These are phyloP conservation scores for Ailanthus altissimus DNA, from an alignment of 345 rosid species.

Conservation along the genomic window DNA sequence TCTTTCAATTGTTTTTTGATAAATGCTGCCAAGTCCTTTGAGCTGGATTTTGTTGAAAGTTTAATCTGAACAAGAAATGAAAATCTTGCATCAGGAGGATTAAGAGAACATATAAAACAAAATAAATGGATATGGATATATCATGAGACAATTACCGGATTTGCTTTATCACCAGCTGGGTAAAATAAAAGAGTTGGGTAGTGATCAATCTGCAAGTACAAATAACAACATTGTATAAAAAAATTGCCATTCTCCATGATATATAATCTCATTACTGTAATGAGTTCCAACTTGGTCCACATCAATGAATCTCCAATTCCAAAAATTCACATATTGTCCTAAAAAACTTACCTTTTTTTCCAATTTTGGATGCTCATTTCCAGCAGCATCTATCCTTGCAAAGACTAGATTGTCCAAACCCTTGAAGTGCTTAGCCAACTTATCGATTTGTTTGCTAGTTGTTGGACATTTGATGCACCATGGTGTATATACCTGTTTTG, in stretches of 20 bases:
- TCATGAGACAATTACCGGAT: constrained; percentile 49
- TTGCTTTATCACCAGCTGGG: constrained; percentile 58
- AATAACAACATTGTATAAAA: neutral
- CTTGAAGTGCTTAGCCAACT: constrained; percentile 88
- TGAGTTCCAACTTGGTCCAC: neutral
- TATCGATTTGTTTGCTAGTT: constrained; percentile 69
- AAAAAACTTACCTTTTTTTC: constrained; percentile 39
- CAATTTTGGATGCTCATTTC: constrained; percentile 78
- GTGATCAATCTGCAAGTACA: constrained; percentile 57
- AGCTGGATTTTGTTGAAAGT: constrained; percentile 54
- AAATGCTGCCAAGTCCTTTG: constrained; percentile 54
- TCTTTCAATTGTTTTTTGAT: constrained; percentile 49
- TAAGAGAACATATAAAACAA: neutral
- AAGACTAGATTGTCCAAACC: constrained; percentile 56
- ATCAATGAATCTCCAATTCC: neutral
- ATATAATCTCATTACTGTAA: neutral
- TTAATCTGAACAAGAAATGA: constrained; percentile 45
- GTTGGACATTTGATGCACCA: constrained; percentile 83
- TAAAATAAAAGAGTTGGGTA: constrained; percentile 69
- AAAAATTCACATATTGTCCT: neutral
- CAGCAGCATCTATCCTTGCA: constrained; percentile 85
- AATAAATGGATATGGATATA: neutral
- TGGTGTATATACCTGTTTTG: constrained; percentile 68
- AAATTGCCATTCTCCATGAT: neutral
- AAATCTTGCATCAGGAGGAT: constrained; percentile 21